phyloP scores from a whole-genome alignment of 1,284 basidiomycete genomes.

The Wallemia mellicola region DNA sequence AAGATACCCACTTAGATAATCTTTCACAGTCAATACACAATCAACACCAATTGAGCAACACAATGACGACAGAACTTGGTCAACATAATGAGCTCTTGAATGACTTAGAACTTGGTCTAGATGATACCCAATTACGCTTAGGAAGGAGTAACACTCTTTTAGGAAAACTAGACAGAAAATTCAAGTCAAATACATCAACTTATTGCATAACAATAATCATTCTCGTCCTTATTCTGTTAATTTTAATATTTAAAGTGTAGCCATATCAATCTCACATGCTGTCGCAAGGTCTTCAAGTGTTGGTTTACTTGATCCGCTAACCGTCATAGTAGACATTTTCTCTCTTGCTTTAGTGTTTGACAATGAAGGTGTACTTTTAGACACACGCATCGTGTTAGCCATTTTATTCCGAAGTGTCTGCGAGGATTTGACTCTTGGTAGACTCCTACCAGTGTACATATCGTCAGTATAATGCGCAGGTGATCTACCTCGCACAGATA shows the following conservation, averaged over 20 bases:
- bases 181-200: neutral
- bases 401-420: neutral
- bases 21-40: neutral
- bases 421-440: neutral
- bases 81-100: neutral
- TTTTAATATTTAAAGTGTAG: neutral
- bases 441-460: neutral
- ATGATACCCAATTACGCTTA: neutral
- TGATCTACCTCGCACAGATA: neutral
- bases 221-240: neutral
- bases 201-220: neutral
- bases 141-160: neutral
- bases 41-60: neutral
- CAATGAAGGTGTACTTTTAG: neutral
- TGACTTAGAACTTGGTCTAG: neutral
- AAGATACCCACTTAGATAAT: neutral
- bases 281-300: neutral
- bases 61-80: neutral
- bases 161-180: neutral
- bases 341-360: neutral
- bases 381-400: neutral
- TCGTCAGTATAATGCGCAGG: neutral
- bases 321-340: neutral
- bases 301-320: neutral
- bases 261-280: neutral